Evolutionary conservation across 148 eudicot genomes (phyloP).

Genomic region (Chenopodium album): DNA sequence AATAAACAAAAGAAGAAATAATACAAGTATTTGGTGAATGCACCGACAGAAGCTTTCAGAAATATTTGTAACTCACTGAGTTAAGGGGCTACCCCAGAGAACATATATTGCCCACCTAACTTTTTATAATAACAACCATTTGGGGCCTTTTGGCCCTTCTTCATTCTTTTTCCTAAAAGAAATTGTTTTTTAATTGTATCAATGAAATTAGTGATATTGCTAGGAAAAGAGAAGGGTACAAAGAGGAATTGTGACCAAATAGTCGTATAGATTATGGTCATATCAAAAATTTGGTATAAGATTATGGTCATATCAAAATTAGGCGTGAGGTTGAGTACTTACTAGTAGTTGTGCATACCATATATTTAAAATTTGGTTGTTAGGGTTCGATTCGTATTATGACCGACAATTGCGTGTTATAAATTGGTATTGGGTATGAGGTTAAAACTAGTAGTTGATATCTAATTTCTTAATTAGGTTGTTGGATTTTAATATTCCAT

Average conservation of each 20-base stretch:
- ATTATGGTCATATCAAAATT: not conserved
- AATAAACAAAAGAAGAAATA: not conserved
- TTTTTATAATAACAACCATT: not conserved
- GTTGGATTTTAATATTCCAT: not conserved
- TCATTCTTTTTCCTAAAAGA: not conserved
- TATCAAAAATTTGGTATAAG: no score
- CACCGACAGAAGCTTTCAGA: constrained; percentile 25
- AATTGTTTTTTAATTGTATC: not conserved
- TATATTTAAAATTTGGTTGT: not conserved
- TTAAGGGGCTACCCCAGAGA: not conserved
- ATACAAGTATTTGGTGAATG: not conserved
- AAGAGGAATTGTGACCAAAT: not conserved
- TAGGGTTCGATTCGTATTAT: not conserved
- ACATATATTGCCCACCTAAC: constrained; percentile 21
- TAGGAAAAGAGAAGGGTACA: constrained; percentile 1
- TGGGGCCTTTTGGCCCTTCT: not conserved
- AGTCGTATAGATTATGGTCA: not conserved
- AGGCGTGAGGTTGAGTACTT: no score
- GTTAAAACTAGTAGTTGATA: not conserved
- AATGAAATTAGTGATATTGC: not conserved
- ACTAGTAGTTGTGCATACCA: not conserved
- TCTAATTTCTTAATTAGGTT: not conserved
- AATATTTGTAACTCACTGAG: not conserved
- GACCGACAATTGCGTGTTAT: not conserved
- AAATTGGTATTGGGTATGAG: not conserved